phyloP scores from a whole-genome alignment of 345 rosid species.

The Hirschfeldia incana region DNA sequence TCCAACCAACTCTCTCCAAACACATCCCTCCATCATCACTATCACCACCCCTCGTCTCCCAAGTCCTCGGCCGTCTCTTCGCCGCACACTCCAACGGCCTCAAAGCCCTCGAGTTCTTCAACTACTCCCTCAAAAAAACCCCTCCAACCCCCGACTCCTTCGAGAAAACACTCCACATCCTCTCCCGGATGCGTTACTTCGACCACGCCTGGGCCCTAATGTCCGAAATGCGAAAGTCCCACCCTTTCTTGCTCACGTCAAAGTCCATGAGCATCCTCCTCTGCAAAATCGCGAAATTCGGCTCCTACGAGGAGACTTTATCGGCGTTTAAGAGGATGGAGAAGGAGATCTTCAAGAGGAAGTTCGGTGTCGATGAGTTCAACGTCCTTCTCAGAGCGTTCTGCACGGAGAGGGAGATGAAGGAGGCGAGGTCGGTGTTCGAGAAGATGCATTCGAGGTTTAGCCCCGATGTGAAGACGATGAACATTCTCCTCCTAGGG shows the following conservation, averaged over 20 bases:
- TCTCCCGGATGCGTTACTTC: slow-evolving; percentile 77
- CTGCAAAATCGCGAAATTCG: slow-evolving; percentile 63
- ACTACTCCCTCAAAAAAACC: slow-evolving; percentile 42
- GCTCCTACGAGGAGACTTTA: slow-evolving; percentile 69
- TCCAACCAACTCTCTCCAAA: slow-evolving; percentile 49
- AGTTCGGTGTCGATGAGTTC: slow-evolving; percentile 68
- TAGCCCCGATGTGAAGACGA: slow-evolving; percentile 66
- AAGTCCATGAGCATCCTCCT: slow-evolving; percentile 86
- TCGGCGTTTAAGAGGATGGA: slow-evolving; percentile 68
- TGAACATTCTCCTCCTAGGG: slow-evolving; percentile 75
- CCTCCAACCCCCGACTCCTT: slow-evolving; percentile 56
- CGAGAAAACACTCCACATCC: slow-evolving; percentile 84
- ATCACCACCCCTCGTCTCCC: slow-evolving; percentile 51
- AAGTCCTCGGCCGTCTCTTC: slow-evolving; percentile 81
- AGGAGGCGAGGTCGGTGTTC: slow-evolving; percentile 73
- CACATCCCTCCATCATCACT: slow-evolving; percentile 44
- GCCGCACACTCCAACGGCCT: slow-evolving; percentile 87
- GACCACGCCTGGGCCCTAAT: slow-evolving; percentile 85
- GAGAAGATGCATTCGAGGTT: slow-evolving; percentile 58
- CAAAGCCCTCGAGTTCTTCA: slow-evolving; percentile 85
- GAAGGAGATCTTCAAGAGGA: slow-evolving; percentile 54
- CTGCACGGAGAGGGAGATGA: slow-evolving; percentile 68
- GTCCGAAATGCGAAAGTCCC: slow-evolving; percentile 44
- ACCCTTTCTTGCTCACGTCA: slow-evolving; percentile 55
- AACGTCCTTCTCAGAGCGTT: slow-evolving; percentile 78